Evolutionary conservation across 1,139 yeast genomes (phyloP).

Genomic region (Candida frijolesensis): DNA sequence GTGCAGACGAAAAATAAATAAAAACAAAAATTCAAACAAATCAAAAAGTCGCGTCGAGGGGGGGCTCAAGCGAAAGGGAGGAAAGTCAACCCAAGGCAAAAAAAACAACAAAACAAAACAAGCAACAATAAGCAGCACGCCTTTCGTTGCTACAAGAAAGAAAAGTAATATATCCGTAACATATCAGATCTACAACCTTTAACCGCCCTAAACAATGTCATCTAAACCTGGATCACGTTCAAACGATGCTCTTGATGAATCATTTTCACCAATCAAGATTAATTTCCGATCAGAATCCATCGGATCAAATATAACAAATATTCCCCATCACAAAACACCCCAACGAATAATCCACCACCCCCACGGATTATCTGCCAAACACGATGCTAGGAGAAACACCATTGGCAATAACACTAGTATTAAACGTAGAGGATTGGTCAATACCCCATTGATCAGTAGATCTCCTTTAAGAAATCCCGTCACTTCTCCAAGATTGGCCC

Average conservation of each 20-base stretch:
- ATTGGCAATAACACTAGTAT: slow-evolving; percentile 20
- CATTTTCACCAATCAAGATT: slow-evolving; percentile 16
- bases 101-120: neutral
- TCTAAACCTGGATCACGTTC: neutral
- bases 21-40: neutral
- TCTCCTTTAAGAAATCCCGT: slow-evolving; percentile 28
- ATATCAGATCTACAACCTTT: neutral
- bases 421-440: slow-evolving; percentile 14
- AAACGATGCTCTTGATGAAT: slow-evolving; percentile 10
- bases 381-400: slow-evolving; percentile 31
- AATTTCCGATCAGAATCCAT: slow-evolving; percentile 4
- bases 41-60: neutral
- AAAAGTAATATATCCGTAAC: no score
- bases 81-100: no score
- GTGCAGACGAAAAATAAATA: neutral
- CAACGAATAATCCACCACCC: slow-evolving; percentile 36
- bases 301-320: slow-evolving; percentile 2
- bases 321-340: slow-evolving; percentile 12
- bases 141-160: no score
- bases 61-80: neutral
- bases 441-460: slow-evolving; percentile 18
- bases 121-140: no score
- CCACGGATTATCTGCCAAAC: slow-evolving; percentile 49
- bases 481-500: slow-evolving; percentile 38
- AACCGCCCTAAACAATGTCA: slow-evolving; percentile 3